Evolutionary conservation across 164 flowering plant species (phyloP), one percentile per base, ranked within the genome.

Genomic region (Kalanchoe fedtschenkoi): DNA sequence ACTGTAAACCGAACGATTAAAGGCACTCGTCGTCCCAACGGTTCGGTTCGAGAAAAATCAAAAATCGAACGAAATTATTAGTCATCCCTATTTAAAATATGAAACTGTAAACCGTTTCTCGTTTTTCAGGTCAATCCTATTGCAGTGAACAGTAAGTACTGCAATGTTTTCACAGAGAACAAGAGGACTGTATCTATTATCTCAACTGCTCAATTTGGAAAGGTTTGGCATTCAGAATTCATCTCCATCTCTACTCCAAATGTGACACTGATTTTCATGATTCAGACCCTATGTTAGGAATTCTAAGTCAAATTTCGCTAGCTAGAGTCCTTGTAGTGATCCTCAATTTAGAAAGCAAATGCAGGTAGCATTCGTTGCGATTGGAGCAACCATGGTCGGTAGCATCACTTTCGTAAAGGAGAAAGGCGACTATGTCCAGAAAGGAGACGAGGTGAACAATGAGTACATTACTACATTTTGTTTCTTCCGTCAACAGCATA

Each of bases 311-410:
- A 24, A 21, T 22, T 10, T 22, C n/a, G 26, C 29, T 21, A 47
- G 14, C 54, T 22, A 21, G 39, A 37, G 8, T 14, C 8, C 26
- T 47, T 7, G 26, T 51, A 51, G 32, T 24, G 17, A 24, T 24
- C 26, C 30, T 51, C 16, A 51, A 1, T 22, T 16, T n/a, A n/a
- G 32, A 51, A 51, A 58, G 37, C 41, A 44, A 39, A 17, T 81
- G 65, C 81, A 93, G 99, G 96, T 93, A 55, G 99, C 97, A 59
- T 83, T 89, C 78, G 83, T 93, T 70, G 95, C 99, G 37, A 82
- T 90, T 73, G 99, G 96, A 62, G 99, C 99, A 60, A 93, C 99
- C 0, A 93, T 93, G 99, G 97, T 93, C 58, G 97, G 97, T 55
- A 93, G 95, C 77, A 90, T 93, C 65, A 80, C 89, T 29, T 90